These are phyloP conservation scores for Alternaria conjuncta DNA, from an alignment of 2,329 filamentous ascomycete species.

Conservation along the genomic window DNA sequence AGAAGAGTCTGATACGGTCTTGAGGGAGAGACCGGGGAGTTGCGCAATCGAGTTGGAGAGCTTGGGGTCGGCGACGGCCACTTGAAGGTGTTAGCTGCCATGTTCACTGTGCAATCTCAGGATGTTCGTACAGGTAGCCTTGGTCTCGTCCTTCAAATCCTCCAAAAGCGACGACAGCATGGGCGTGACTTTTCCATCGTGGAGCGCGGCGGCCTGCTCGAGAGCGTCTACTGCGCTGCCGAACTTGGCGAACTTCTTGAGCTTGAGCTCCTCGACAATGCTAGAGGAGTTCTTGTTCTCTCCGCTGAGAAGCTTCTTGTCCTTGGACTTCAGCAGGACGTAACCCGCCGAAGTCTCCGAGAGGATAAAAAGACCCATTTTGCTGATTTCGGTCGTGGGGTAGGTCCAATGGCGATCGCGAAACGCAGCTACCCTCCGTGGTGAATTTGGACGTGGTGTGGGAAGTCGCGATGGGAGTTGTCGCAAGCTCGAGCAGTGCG, in stretches of 20 bases:
- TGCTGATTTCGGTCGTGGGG: conserved; percentile 2
- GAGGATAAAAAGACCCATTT: conserved; percentile 53
- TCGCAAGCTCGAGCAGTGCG: conserved; percentile 18
- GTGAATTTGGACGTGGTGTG: conserved; percentile 20
- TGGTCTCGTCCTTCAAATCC: conserved; percentile 95
- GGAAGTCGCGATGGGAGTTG: conserved; percentile 24
- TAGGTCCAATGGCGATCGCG: conserved; percentile 12
- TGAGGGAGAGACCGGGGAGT: conserved; percentile 84
- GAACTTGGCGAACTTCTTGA: conserved; percentile 97
- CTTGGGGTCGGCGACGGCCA: conserved; percentile 93
- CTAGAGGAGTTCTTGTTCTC: conserved; percentile 79
- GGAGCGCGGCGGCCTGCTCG: conserved; percentile 77
- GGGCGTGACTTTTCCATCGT: conserved; percentile 93
- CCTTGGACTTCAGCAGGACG: conserved; percentile 96
- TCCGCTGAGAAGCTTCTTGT: conserved; percentile 93
- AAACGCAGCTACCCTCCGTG: conserved; percentile 14
- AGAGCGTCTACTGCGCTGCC: conserved; percentile 89
- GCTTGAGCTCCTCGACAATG: conserved; percentile 87
- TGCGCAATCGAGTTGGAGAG: conserved; percentile 90
- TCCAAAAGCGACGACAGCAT: conserved; percentile 83
- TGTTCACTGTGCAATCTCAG: not conserved
- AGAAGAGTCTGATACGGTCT: conserved; percentile 79
- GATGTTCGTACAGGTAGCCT: conserved; percentile 67
- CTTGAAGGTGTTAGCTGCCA: conserved; percentile 25
- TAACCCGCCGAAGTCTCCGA: conserved; percentile 73